phyloP scores from a whole-genome alignment of 768 basidiomycete species.

The Psilocybe sp. region DNA sequence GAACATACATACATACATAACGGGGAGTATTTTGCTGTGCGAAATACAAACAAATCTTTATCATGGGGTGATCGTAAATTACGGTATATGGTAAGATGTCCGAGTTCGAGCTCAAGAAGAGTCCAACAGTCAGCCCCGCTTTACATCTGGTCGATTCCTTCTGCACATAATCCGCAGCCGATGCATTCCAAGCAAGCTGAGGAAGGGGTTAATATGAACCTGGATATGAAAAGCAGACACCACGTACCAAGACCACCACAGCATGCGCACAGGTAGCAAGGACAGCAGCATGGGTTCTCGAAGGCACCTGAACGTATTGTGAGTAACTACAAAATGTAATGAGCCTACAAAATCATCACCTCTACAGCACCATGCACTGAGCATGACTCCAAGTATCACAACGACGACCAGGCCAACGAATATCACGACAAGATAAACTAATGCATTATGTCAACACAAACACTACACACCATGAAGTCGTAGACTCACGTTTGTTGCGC shows the following conservation, averaged over 20 bases:
- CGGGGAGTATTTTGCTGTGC: constrained; percentile 13
- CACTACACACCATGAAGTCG: neutral
- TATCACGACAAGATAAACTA: constrained; percentile 64
- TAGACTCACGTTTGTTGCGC: constrained; percentile 37
- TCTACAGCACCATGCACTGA: constrained; percentile 66
- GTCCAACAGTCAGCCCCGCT: neutral
- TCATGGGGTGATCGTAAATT: neutral
- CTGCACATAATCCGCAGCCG: constrained; percentile 65
- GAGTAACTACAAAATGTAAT: neutral
- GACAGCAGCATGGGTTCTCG: constrained; percentile 63
- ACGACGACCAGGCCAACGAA: constrained; percentile 62
- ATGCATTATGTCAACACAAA: neutral
- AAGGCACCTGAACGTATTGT: constrained; percentile 40
- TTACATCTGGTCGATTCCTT: constrained; percentile 35
- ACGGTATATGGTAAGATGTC: constrained; percentile 1
- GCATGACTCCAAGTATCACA: constrained; percentile 50
- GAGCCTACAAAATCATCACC: constrained; percentile 29
- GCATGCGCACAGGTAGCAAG: constrained; percentile 71
- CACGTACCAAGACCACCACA: constrained; percentile 62
- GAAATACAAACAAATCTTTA: constrained; percentile 9
- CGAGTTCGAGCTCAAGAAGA: neutral
- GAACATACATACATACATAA: neutral
- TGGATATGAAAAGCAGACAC: neutral
- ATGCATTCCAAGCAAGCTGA: constrained; percentile 67
- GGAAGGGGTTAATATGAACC: neutral